Percentiles rank a stretch among this genome's conserved stretches.
phyloP scores from a whole-genome alignment of 768 basidiomycete genomes.

The Termitomyces sp. region DNA sequence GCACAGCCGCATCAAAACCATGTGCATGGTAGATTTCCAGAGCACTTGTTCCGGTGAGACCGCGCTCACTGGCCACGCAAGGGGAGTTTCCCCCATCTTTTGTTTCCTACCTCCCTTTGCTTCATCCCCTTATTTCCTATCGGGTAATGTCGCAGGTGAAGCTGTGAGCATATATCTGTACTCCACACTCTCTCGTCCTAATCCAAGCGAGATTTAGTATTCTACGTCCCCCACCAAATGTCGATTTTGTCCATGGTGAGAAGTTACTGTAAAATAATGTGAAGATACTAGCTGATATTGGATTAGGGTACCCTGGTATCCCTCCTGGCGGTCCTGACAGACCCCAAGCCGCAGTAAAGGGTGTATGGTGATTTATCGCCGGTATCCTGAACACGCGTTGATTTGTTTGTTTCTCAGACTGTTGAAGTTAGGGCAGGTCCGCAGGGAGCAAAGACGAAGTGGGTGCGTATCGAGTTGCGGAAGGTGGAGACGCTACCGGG shows the following conservation, averaged over 20 bases:
- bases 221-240: constrained; percentile 81
- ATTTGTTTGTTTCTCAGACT: constrained; percentile 43
- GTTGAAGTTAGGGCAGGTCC: constrained; percentile 78
- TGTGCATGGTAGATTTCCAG: background rate
- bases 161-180: constrained; percentile 28
- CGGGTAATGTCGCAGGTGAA: constrained; percentile 35
- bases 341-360: constrained; percentile 80
- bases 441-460: constrained; percentile 82
- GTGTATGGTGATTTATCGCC: constrained; percentile 45
- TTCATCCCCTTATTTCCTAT: background rate
- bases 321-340: constrained; percentile 72
- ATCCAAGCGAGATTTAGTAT: constrained; percentile 38
- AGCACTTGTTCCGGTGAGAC: constrained; percentile 5
- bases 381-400: constrained; percentile 1
- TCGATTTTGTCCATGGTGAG: constrained; percentile 81
- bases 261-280: background rate
- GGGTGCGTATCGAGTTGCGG: constrained; percentile 86
- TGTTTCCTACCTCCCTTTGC: background rate
- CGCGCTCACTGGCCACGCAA: background rate
- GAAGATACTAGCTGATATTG: constrained; percentile 9
- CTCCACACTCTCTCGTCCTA: constrained; percentile 18
- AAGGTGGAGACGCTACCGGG: constrained; percentile 84
- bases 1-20: constrained; percentile 8
- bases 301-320: constrained; percentile 76
- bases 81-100: background rate